Evolutionary conservation across 495 filamentous ascomycete genomes (phyloP), one percentile per base, ranked within the genome.

Genomic region (Pyrenula aspistea): DNA sequence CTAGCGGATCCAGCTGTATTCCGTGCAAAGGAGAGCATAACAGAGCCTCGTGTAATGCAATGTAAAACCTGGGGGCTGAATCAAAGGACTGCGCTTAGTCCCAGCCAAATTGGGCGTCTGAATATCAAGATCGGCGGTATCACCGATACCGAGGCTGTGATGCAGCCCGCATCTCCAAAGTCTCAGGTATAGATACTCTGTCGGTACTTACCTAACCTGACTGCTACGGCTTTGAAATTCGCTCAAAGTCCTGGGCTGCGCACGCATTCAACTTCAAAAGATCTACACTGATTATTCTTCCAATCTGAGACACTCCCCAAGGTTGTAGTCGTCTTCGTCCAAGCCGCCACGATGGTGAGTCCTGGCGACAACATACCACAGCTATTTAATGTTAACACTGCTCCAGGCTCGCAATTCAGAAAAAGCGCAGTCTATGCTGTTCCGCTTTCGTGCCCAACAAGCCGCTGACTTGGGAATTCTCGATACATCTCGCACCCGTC

Each of bases 381-480:
- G 4, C 31, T 8, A 42, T 42, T 42, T 42, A 42, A 15, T 42
- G 15, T 42, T 42, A 42, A 42, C 31, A 42, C 4, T n/a, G 31
- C 31, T 42, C 31, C 69, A 85, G 83, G 83, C 83, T 55, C 83
- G 83, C 58, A 98, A 98, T 71, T 89, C 87, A 24, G 92, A 96
- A 80, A 97, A 97, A 75, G 93, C 93, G 58, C 93, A 98, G 72
- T 96, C 92, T 22, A 98, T 98, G 93, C 94, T 98, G 71, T 98
- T 95, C 76, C 93, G 93, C 77, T 98, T 98, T 80, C 89, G 94
- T 69, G 93, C 95, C 66, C 85, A 91, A 64, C 93, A 97, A 77
- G 94, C 94, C 55, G 91, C 92, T 56, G 91, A 95, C 68, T 77
- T 96, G 36, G 93, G 93, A 65, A 96, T 97, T 62, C 88, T 97